Base-by-base conservation (phyloP, 441 rosid species). In the Omphalea diandra region DNA sequence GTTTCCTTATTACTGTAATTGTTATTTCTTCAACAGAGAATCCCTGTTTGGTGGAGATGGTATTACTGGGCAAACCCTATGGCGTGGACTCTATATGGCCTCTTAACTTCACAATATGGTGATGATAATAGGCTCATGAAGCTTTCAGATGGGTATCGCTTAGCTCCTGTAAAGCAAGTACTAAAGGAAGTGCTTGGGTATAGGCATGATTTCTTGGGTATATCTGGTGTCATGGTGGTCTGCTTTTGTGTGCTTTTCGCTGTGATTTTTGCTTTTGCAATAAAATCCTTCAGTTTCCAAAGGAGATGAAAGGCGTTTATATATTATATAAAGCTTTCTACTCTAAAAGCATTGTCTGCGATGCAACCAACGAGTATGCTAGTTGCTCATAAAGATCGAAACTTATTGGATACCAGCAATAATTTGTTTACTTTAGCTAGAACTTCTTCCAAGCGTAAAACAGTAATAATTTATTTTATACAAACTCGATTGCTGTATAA, bases 21-120 rank as follows among this genome's bases (percentile, higher is more conserved):
- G n/a, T n/a, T n/a, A n/a, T n/a, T n/a, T n/a, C n/a, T n/a, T n/a
- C n/a, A n/a, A n/a, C 97, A 95, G 99, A 91, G 98, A 83, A 93
- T 95, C 41, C 99, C 99, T 0, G 62, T 87, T 49, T 95, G 96
- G 97, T 93, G 98, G 99, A 91, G 99, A 77, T 95, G 99, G 99
- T 95, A 95, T 68, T 95, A 93, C 76, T 93, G 98, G 99, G 99
- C 98, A 72, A 91, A 93, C 76, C 99, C 98, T 0, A 75, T 95
- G 9, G 98, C 99, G 0, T 95, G 99, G 98, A 86, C 89, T 63
- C 76, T 93, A 15, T 93, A 95, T 60, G 99, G 99, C 58, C 90
- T 95, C 33, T 54, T 89, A 72, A 83, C 85, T 26, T 95, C 98
- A 9, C 99, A 95, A 46, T 93, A 89, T 15, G 97, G 94, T 1